Evolutionary conservation across 768 basidiomycete genomes (phyloP).

Genomic region (Lentinula boryana): DNA sequence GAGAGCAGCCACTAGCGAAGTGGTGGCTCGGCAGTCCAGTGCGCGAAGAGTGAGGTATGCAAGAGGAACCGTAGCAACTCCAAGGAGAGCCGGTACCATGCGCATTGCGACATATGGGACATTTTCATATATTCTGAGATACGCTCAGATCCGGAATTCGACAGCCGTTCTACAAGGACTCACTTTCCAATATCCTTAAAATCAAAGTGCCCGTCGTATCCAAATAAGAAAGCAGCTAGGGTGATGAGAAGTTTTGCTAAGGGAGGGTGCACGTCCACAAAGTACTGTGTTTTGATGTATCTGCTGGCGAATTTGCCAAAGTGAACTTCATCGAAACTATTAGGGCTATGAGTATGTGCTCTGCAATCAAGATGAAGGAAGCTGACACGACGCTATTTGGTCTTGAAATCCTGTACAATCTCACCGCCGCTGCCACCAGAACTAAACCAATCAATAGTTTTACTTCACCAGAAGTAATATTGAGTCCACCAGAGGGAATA

Average conservation of each 20-base stretch:
- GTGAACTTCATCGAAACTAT: conserved; percentile 96
- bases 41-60: conserved; percentile 91
- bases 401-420: conserved; percentile 78
- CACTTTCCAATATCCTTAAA: conserved; percentile 98
- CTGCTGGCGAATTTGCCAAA: conserved; percentile 96
- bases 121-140: conserved; percentile 64
- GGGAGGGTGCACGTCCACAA: conserved; percentile 95
- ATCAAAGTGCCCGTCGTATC: conserved; percentile 91
- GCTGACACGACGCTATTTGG: conserved; percentile 92
- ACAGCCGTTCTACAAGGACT: conserved; percentile 19
- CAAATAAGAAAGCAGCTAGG: conserved; percentile 77
- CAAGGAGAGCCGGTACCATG: conserved; percentile 85
- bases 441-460: conserved; percentile 64
- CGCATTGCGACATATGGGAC: conserved; percentile 98
- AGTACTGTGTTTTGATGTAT: conserved; percentile 90
- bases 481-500: conserved; percentile 54
- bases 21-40: conserved; percentile 87
- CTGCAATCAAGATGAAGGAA: neutral
- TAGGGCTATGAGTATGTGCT: conserved; percentile 1
- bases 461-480: conserved; percentile 67
- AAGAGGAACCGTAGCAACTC: conserved; percentile 83
- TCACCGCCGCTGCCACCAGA: conserved; percentile 71
- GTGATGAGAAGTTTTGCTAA: conserved; percentile 95
- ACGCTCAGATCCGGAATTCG: neutral
- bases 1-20: conserved; percentile 84